Conservation (phyloP, 1,284 basidiomycete species). For the Clitocybe nebularis region DNA sequence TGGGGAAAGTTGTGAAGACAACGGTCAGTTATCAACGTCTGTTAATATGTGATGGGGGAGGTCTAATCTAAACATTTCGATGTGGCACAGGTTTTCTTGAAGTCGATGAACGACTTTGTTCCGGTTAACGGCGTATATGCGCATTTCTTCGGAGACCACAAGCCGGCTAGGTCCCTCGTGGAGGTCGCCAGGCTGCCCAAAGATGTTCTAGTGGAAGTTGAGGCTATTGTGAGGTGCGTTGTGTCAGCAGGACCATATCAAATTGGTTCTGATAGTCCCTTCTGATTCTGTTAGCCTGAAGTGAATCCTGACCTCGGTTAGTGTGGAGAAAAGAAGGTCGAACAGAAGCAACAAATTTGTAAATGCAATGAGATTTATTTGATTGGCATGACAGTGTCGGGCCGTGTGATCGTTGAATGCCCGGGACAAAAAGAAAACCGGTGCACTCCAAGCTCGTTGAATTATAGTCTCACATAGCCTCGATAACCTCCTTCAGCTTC, state of each 20-base stretch:
- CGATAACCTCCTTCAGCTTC: slow-evolving; percentile 76
- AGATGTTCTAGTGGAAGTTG: slow-evolving; percentile 82
- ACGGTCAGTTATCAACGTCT: slow-evolving; percentile 48
- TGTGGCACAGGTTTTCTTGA: slow-evolving; percentile 75
- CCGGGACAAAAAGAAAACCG: slow-evolving; percentile 7
- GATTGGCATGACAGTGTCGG: too few species aligned
- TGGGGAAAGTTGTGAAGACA: slow-evolving; percentile 81
- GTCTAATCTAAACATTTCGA: background rate
- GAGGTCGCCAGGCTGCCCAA: slow-evolving; percentile 60
- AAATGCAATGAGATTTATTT: too few species aligned
- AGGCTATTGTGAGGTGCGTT: slow-evolving; percentile 74
- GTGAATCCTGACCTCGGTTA: slow-evolving; percentile 11
- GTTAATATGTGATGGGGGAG: too few species aligned
- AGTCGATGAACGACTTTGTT: slow-evolving; percentile 89
- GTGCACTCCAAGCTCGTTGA: slow-evolving; percentile 14
- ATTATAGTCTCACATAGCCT: slow-evolving; percentile 55
- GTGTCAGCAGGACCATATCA: too few species aligned
- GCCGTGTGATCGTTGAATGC: too few species aligned
- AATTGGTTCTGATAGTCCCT: background rate
- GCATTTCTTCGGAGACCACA: slow-evolving; percentile 83
- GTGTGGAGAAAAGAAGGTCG: too few species aligned
- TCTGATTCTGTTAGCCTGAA: slow-evolving; percentile 18
- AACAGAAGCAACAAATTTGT: too few species aligned
- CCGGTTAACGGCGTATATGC: slow-evolving; percentile 80
- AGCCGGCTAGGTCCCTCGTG: slow-evolving; percentile 89